Percentiles rank a stretch among this genome's conserved stretches.
Conservation (phyloP, 192 early-diverging fungal species). For the Piromyces sp. region DNA sequence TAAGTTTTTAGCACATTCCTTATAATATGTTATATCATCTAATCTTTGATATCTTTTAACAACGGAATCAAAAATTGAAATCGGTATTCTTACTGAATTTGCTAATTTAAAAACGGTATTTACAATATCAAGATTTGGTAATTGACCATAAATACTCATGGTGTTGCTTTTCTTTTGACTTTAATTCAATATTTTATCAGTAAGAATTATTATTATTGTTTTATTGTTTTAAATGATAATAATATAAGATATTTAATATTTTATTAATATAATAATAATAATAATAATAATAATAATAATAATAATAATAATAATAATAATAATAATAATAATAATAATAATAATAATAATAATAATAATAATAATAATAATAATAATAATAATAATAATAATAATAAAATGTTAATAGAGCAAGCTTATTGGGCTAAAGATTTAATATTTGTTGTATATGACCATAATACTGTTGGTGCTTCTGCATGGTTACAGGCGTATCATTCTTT, state of each 20-base stretch:
- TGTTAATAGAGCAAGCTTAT: neutral
- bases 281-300: too few relatives aligned
- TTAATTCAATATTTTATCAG: neutral
- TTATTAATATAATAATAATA: too few relatives aligned
- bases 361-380: too few relatives aligned
- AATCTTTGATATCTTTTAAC: neutral
- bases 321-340: too few relatives aligned
- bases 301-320: too few relatives aligned
- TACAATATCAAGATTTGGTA: neutral
- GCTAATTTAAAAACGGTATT: neutral
- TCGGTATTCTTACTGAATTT: neutral
- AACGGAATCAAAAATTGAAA: neutral
- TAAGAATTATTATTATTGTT: neutral
- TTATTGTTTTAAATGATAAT: too few relatives aligned
- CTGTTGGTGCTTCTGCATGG: neutral
- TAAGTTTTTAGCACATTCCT: neutral
- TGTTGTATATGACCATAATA: neutral
- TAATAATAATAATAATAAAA: too few relatives aligned
- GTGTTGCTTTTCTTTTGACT: neutral
- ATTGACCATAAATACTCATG: neutral
- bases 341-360: too few relatives aligned
- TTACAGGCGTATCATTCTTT: neutral
- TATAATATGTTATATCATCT: neutral
- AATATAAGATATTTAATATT: too few relatives aligned
- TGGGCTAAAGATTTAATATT: neutral